Base-by-base conservation (phyloP, 2,329 filamentous ascomycete species). In the Colletotrichum magnum region DNA sequence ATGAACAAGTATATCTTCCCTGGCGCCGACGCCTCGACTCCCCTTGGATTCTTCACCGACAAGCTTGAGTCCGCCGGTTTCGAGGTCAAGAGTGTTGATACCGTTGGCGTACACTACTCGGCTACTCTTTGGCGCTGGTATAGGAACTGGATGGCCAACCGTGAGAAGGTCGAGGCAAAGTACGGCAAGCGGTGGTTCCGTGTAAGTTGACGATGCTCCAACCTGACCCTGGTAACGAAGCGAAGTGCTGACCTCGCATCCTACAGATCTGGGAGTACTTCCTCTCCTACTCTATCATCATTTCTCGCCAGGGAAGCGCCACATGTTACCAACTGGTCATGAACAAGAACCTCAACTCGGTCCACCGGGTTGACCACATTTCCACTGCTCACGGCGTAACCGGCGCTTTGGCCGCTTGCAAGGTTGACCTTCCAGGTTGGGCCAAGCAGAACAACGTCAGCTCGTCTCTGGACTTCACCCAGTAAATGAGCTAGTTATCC, bases 1-100 rank as follows among this genome's bases (percentile, higher is more conserved):
- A 97, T 98, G 94, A 98, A 98, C 91, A 98, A 97, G 86, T 97
- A 98, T 83, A 88, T 98, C 80, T 98, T 98, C 89, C 95, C 95
- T 39, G 95, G 96, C 79, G 95, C 96, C 58, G 95, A 98, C 79
- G 95, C 96, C 58, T 97, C 94, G 41, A 97, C 94, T 66, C 96
- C 96, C 58, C 90, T 99, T 56, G 94, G 94, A 74, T 96, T 91
- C 83, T 93, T 96, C 76, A 86, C 97, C 74, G 90, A 94, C 81
- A 90, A 90, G 78, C 88, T 97, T 21, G 95, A 99, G 85, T 91
- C 88, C 65, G 92, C 93, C 72, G 94, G 94, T 41, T 74, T 94
- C 76, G 96, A 98, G 83, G 85, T 98, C 81, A 98, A 98, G 90
- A 59, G 84, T 72, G 83, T 95, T 71, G 94, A 97, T 79, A 97